Percentiles rank a stretch among this genome's conserved stretches.
These are phyloP conservation scores for Aspergillus aculeatus DNA, from an alignment of 2,329 filamentous ascomycete species.

Conservation along the genomic window DNA sequence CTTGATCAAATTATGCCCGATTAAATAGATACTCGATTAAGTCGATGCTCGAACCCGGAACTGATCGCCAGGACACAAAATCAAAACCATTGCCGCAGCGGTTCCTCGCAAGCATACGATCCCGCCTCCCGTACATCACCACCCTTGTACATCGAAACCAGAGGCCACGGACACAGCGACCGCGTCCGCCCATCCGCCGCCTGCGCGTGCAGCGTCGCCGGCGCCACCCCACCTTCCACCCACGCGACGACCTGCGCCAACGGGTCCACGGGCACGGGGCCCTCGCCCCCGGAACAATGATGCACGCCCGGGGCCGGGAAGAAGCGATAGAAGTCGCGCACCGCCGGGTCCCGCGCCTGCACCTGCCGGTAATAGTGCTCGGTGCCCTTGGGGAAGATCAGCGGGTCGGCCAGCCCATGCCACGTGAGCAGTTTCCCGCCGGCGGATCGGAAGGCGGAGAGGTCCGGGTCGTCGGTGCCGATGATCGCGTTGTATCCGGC, in stretches of 20 bases:
- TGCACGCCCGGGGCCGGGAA: constrained; percentile 42
- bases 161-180: constrained; percentile 13
- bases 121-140: background rate
- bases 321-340: constrained; percentile 36
- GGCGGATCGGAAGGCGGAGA: constrained; percentile 34
- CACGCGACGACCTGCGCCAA: constrained; percentile 18
- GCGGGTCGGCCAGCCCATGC: constrained; percentile 42
- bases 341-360: constrained; percentile 22
- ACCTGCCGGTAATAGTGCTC: constrained; percentile 40
- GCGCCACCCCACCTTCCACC: constrained; percentile 20
- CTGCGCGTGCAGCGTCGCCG: constrained; percentile 11
- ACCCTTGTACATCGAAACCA: constrained; percentile 10
- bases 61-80: no score
- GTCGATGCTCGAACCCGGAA: no score
- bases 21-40: no score
- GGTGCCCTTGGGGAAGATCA: constrained; percentile 41
- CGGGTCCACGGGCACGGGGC: constrained; percentile 12
- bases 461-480: constrained; percentile 38
- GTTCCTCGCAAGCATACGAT: background rate
- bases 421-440: constrained; percentile 47
- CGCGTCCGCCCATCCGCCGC: background rate
- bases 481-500: constrained; percentile 37
- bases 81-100: background rate
- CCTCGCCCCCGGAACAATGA: constrained; percentile 36
- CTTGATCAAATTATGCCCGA: no score